Base-by-base conservation (phyloP, 2,329 filamentous ascomycete genomes). In the Fusarium lateritium region DNA sequence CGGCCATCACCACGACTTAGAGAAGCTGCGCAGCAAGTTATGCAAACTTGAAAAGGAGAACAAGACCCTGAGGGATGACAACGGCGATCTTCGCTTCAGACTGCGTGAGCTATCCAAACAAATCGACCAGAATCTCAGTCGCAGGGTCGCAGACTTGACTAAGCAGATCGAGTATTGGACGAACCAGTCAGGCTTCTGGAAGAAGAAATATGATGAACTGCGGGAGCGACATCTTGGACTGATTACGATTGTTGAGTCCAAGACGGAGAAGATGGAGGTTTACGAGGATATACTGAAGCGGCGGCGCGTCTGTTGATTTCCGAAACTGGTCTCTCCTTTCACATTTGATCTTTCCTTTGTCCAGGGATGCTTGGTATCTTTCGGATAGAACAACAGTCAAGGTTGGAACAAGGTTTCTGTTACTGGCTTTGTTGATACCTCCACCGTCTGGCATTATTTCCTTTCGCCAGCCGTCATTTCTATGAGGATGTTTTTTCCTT, bases 11-110 rank as follows among this genome's bases (percentile, higher is more conserved):
- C 70, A 56, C 44, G 78, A 81, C 49, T 55, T 78, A 28, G 77
- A 79, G 28, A 74, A 73, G 44, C 69, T 82, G 13, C 75, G 77
- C 5, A 67, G 76, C 60, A 79, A 78, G 64, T 69, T 79, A 51
- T 72, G 73, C 45, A 76, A 72, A 62, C 74, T 83, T 6, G 77
- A 81, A 62, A 76, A 73, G 54, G 81, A 84, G 50, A 80, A 79
- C 61, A 73, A 77, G 39, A 63, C 69, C 5, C 73, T 83, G 39
- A 69, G 62, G 36, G 74, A 72, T 3, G 81, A 84, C 39, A 81
- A 79, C 54, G 71, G 73, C 10, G 71, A 75, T 19, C 76, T 85
- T 38, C 68, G 73, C 21, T 72, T 69, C 53, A 72, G 79, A 31
- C 56, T 83, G 22, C 73, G 75, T 34, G 75, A 80, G 53, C 67